Evolutionary conservation across 106 monocot genomes (phyloP).

Genomic region (Allium sativum): DNA sequence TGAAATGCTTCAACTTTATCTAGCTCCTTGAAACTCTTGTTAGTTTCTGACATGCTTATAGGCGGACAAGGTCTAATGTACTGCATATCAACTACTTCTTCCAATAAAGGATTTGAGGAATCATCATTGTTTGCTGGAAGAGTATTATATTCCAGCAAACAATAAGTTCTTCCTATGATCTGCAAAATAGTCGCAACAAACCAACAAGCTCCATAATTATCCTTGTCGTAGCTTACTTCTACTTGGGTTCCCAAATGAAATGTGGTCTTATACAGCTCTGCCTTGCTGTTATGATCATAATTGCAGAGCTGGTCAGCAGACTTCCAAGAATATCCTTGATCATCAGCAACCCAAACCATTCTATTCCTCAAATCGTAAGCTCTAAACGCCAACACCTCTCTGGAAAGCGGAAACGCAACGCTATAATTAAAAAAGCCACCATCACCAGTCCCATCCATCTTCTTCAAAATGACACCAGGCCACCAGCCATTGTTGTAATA

Average conservation of each 20-base stretch:
- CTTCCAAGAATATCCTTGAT: too few relatives aligned
- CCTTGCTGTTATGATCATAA: too few relatives aligned
- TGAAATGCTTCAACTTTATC: slow-evolving; percentile 26
- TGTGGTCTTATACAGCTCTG: too few relatives aligned
- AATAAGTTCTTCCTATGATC: slow-evolving; percentile 10
- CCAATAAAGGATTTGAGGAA: not conserved
- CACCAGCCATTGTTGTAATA: slow-evolving; percentile 58
- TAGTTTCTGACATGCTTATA: not conserved
- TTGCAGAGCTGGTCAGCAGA: too few relatives aligned
- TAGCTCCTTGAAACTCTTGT: not conserved
- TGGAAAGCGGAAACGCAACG: too few relatives aligned
- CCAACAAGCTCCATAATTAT: slow-evolving; percentile 23
- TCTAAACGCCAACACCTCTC: too few relatives aligned
- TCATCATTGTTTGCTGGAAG: not conserved
- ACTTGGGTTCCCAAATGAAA: slow-evolving; percentile 23
- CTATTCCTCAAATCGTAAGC: not conserved
- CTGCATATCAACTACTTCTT: slow-evolving; percentile 25
- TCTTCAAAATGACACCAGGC: slow-evolving; percentile 19
- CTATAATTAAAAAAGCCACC: not conserved
- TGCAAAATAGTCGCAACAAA: slow-evolving; percentile 20
- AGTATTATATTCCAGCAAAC: slow-evolving; percentile 24
- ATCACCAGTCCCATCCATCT: not conserved
- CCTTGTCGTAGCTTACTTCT: slow-evolving; percentile 17
- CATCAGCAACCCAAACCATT: too few relatives aligned
- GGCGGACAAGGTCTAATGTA: slow-evolving; percentile 17